Evolutionary conservation across 2,329 filamentous ascomycete species (phyloP).

Genomic region (Didymosphaeria variabile): DNA sequence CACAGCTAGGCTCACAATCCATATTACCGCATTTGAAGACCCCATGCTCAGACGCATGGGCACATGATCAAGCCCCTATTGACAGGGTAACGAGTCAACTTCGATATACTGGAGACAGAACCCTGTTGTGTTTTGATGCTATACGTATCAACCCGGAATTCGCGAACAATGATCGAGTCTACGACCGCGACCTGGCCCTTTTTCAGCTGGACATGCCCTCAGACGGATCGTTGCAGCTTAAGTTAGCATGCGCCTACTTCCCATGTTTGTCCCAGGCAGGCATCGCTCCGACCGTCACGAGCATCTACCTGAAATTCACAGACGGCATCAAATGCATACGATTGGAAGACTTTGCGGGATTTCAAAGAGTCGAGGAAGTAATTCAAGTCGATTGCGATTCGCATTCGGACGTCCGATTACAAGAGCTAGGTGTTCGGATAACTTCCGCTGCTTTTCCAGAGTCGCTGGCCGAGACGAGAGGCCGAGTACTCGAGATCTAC

Average conservation of each 20-base stretch:
- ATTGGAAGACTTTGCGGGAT: neutral
- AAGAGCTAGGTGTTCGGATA: constrained; percentile 38
- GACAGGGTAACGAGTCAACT: constrained; percentile 28
- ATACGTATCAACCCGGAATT: constrained; percentile 2
- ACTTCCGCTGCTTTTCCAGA: constrained; percentile 6
- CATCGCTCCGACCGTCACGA: neutral
- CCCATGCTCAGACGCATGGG: neutral
- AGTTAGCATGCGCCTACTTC: constrained; percentile 21
- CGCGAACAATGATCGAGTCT: neutral
- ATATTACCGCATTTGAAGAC: constrained; percentile 34
- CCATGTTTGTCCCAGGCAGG: neutral
- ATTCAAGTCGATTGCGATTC: neutral
- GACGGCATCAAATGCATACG: constrained; percentile 11
- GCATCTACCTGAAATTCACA: constrained; percentile 30
- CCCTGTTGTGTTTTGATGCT: constrained; percentile 32
- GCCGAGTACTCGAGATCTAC: constrained; percentile 20
- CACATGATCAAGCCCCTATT: neutral
- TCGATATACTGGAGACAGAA: constrained; percentile 15
- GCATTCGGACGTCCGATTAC: constrained; percentile 19
- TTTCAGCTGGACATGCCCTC: constrained; percentile 47
- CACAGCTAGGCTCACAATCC: constrained; percentile 47
- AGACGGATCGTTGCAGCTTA: constrained; percentile 32
- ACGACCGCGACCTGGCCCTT: constrained; percentile 32
- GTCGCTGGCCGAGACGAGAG: neutral
- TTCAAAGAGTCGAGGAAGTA: constrained; percentile 3